Base-by-base conservation (phyloP, 495 filamentous ascomycete genomes). In the Lentithecium fluviatile region DNA sequence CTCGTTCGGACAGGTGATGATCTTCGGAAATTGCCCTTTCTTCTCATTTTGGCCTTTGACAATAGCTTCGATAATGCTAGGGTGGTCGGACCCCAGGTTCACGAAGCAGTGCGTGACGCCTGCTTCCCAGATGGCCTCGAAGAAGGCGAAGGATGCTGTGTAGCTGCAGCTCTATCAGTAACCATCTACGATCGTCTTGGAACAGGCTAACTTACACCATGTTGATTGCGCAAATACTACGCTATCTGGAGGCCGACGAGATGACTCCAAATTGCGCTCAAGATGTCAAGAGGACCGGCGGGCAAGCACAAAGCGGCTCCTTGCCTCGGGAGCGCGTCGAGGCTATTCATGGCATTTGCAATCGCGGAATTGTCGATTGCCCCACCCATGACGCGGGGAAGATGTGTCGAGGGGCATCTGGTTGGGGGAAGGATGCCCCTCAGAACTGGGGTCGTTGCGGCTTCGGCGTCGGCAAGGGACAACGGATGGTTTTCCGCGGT, bases 1-100 rank as follows among this genome's bases (percentile, higher is more conserved):
- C 76, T 95, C 91, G 67, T 96, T 95, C 1, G 91, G 92, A 71
- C 92, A 96, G 47, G 92, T 97, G 66, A 97, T 88, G 52, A 96
- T 90, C 37, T 78, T 83, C 24, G 92, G 93, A 65, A 96, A 96
- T 52, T 81, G 78, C 43, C 81, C 84, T 47, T 71, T 73, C 60
- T 80, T 81, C 68, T 85, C 82, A 56, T 79, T 81, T 51, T 91
- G 85, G 15, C 89, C 93, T 73, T 91, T 93, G 56, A 95, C 88
- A 77, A 97, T 96, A n/a, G 91, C 91, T 76, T 97, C 93, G 58
- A 97, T 84, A 67, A 97, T 95, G 60, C 82, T 87, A 11, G 91
- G 91, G 68, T 96, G 91, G 71, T 96, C 91, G n/a, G 89, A 91
- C 36, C 93, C 93, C 15, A 97, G 79, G 70, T 97, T 97, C 49